A percentile compares a stretch with the other conserved stretches of the same genome.
These are phyloP conservation scores for Linderniella brevidens DNA, from an alignment of 257 asterid genomes.

Conservation along the genomic window DNA sequence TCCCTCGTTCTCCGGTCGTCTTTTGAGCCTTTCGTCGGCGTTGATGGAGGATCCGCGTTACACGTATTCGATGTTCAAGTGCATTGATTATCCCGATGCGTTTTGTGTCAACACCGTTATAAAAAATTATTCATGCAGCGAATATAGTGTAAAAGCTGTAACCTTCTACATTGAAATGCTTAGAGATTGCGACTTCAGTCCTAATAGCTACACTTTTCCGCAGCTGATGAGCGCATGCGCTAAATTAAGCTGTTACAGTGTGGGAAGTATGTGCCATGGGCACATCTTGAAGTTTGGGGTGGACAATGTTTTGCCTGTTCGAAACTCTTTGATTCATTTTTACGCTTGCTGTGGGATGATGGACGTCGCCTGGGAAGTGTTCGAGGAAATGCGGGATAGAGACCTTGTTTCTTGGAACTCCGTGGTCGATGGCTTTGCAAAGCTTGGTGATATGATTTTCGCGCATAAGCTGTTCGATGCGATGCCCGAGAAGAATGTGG, in stretches of 20 bases:
- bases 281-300: slow-evolving; percentile 52
- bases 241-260: slow-evolving; percentile 22
- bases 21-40: slow-evolving; percentile 26
- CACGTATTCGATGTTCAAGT: slow-evolving; percentile 30
- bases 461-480: slow-evolving; percentile 46
- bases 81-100: slow-evolving; percentile 32
- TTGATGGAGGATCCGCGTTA: slow-evolving; percentile 20
- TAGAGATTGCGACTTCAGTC: slow-evolving; percentile 24
- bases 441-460: slow-evolving; percentile 30
- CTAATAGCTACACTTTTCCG: slow-evolving; percentile 53
- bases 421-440: slow-evolving; percentile 27
- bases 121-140: slow-evolving; percentile 31
- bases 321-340: slow-evolving; percentile 46
- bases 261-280: slow-evolving; percentile 56
- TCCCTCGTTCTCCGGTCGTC: slow-evolving; percentile 48
- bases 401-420: slow-evolving; percentile 59
- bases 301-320: slow-evolving; percentile 35
- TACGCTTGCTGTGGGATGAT: slow-evolving; percentile 33
- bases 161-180: slow-evolving; percentile 38
- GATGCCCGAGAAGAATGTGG: slow-evolving; percentile 36
- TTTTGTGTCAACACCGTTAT: slow-evolving; percentile 56
- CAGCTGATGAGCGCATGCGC: slow-evolving; percentile 52
- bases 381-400: slow-evolving; percentile 29
- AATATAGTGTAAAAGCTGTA: slow-evolving; percentile 22
- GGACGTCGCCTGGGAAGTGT: slow-evolving; percentile 21